phyloP scores from a whole-genome alignment of 495 filamentous ascomycete genomes.

The Rhypophila decipiens region DNA sequence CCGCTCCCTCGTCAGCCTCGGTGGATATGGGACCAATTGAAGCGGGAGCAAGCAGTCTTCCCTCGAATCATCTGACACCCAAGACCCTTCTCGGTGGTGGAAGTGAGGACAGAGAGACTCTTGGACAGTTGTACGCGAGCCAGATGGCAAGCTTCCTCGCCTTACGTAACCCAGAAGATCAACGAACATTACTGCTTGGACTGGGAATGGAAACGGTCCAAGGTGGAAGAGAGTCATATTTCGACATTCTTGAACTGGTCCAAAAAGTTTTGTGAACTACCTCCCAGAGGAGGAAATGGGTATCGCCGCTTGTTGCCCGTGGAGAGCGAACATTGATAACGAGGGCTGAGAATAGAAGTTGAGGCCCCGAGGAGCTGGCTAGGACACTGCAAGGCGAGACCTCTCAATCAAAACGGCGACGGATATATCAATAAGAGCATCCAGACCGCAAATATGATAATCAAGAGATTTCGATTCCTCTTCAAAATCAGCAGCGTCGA shows the following conservation, averaged over 20 bases:
- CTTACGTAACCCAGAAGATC: conserved; percentile 67
- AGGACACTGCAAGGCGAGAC: too few relatives aligned
- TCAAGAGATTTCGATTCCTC: too few relatives aligned
- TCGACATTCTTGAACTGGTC: conserved; percentile 75
- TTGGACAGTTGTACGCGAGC: conserved; percentile 81
- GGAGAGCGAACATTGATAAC: too few relatives aligned
- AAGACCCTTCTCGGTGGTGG: conserved; percentile 85
- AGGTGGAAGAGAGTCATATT: conserved; percentile 65
- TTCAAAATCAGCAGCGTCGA: too few relatives aligned
- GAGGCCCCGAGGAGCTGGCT: too few relatives aligned
- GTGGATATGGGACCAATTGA: conserved; percentile 49
- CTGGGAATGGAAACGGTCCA: conserved; percentile 64
- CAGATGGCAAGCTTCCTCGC: conserved; percentile 78
- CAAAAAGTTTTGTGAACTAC: conserved; percentile 52
- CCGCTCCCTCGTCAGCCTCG: conserved; percentile 53
- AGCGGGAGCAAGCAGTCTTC: conserved; percentile 55
- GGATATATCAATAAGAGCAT: too few relatives aligned
- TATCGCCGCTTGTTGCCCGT: too few relatives aligned
- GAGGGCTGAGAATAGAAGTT: too few relatives aligned
- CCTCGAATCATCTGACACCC: conserved; percentile 73
- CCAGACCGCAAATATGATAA: too few relatives aligned
- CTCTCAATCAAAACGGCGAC: too few relatives aligned
- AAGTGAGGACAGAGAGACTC: conserved; percentile 66
- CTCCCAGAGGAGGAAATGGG: too few relatives aligned
- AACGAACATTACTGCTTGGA: conserved; percentile 72